A percentile compares a stretch with the other conserved stretches of the same genome.
phyloP scores from a whole-genome alignment of 352 stramenopile genomes.

The Phytophthora cryptogea region DNA sequence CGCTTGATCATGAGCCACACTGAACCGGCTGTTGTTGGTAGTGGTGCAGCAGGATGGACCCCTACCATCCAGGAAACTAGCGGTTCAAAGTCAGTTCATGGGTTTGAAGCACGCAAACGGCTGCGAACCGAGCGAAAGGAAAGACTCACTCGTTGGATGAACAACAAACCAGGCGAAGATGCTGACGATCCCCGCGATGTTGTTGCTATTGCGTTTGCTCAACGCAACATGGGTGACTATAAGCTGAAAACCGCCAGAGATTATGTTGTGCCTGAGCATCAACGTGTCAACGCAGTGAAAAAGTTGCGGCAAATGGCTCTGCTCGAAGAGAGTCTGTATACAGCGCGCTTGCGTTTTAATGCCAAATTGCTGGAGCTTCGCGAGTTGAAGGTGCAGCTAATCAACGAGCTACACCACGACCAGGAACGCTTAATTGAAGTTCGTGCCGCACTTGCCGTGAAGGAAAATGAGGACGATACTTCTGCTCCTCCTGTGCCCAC shows the following conservation, averaged over 20 bases:
- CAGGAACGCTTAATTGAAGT: conserved; percentile 59
- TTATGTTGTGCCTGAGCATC: conserved; percentile 90
- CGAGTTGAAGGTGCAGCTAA: conserved; percentile 86
- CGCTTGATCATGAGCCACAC: conserved; percentile 39
- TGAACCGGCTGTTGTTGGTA: conserved; percentile 21
- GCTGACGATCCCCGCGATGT: conserved; percentile 91
- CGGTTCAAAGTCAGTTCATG: conserved; percentile 49
- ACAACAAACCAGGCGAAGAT: conserved; percentile 84
- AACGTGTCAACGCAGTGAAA: conserved; percentile 89
- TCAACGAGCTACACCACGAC: conserved; percentile 69
- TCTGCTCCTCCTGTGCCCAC: background rate
- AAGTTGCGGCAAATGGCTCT: conserved; percentile 89
- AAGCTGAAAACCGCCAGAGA: conserved; percentile 88
- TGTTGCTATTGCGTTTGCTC: conserved; percentile 88
- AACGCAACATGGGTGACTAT: conserved; percentile 92
- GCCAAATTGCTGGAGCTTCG: conserved; percentile 89
- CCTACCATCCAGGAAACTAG: conserved; percentile 5
- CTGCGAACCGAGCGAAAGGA: conserved; percentile 75
- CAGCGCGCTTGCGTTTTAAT: conserved; percentile 89
- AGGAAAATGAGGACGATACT: background rate
- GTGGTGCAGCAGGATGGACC: conserved; percentile 8
- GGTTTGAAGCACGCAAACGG: conserved; percentile 83
- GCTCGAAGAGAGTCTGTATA: conserved; percentile 83
- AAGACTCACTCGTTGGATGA: conserved; percentile 60
- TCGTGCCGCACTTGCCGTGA: conserved; percentile 36